Evolutionary conservation across 805 yeast species (phyloP).

Genomic region (Ogataea ganodermae): DNA sequence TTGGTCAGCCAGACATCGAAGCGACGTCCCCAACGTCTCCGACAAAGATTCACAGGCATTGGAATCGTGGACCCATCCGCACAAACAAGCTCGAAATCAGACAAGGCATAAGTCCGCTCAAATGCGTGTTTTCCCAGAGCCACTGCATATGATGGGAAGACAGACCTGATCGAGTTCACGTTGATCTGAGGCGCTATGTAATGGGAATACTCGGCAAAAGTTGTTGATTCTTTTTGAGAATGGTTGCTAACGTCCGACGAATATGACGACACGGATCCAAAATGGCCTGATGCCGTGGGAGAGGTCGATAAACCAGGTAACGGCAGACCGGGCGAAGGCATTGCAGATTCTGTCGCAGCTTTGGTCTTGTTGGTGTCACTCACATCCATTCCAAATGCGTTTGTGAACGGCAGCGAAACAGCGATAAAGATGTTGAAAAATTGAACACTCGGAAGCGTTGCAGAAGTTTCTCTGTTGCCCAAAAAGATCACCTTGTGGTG

Average conservation of each 20-base stretch:
- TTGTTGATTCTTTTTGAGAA: constrained; percentile 22
- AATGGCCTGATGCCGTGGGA: background rate
- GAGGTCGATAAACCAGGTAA: background rate
- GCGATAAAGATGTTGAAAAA: constrained; percentile 50
- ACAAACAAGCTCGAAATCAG: constrained; percentile 73
- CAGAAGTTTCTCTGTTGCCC: constrained; percentile 52
- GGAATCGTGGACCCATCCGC: constrained; percentile 71
- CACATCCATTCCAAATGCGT: constrained; percentile 37
- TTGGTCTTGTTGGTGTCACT: background rate
- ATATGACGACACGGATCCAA: constrained; percentile 6
- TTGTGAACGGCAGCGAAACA: constrained; percentile 55
- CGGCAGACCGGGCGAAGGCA: too few relatives aligned
- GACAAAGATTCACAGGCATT: constrained; percentile 58
- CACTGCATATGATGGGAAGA: constrained; percentile 75
- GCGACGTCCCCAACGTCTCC: constrained; percentile 77
- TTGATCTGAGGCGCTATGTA: constrained; percentile 74
- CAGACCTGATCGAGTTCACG: constrained; percentile 65
- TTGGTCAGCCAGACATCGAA: constrained; percentile 63
- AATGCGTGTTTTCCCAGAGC: constrained; percentile 76
- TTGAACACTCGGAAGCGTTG: constrained; percentile 48
- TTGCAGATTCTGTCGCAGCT: too few relatives aligned
- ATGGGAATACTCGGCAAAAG: constrained; percentile 71
- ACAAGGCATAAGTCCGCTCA: constrained; percentile 61
- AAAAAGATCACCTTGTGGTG: constrained; percentile 70
- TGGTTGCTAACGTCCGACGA: constrained; percentile 2